phyloP scores from a whole-genome alignment of 148 eudicot genomes.

The Chenopodium album region DNA sequence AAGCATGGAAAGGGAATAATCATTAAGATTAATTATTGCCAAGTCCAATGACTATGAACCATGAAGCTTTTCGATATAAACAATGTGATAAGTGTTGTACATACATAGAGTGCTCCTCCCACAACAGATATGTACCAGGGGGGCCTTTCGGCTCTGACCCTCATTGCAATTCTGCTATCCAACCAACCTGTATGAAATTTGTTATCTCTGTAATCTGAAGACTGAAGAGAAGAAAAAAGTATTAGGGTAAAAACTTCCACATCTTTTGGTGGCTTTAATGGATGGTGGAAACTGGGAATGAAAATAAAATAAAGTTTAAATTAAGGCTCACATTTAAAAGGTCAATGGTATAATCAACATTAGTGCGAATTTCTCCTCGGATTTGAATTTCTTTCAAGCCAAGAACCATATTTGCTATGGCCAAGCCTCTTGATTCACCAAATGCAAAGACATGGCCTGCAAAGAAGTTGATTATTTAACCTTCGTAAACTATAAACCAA shows the following conservation, averaged over 20 bases:
- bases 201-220: conserved; percentile 86
- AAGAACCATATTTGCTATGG: conserved; percentile 98
- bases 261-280: neutral
- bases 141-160: conserved; percentile 99
- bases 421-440: conserved; percentile 95
- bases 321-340: conserved; percentile 69
- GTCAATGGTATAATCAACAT: conserved; percentile 97
- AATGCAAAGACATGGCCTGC: conserved; percentile 98
- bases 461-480: conserved; percentile 11
- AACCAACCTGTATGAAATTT: conserved; percentile 99
- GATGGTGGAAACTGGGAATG: neutral
- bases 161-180: conserved; percentile 98
- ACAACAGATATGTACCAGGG: conserved; percentile 99
- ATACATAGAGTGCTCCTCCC: conserved; percentile 97
- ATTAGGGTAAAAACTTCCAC: conserved; percentile 7
- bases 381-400: conserved; percentile 98
- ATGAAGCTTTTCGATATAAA: neutral
- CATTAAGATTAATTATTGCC: conserved; percentile 4
- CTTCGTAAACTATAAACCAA: conserved; percentile 4
- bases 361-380: conserved; percentile 96
- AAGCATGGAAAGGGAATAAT: conserved; percentile 12
- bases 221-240: conserved; percentile 41
- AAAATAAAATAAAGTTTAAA: neutral
- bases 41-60: neutral
- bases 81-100: conserved; percentile 25